Evolutionary conservation across 139 green algal species (phyloP).

Genomic region (Haematococcus lacustris): DNA sequence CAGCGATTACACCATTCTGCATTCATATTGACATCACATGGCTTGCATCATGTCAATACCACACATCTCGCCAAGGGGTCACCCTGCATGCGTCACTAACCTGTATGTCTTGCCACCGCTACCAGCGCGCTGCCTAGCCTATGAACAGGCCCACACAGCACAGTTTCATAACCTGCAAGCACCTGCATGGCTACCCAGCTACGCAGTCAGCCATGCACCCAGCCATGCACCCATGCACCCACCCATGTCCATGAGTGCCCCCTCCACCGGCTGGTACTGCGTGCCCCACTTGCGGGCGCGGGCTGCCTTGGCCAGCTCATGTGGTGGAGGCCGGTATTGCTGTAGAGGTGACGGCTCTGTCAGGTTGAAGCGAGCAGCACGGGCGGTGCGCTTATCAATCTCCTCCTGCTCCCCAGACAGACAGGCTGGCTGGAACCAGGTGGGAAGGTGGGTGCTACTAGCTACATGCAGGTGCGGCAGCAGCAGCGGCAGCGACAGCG

Average conservation of each 20-base stretch:
- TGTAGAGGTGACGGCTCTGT: neutral
- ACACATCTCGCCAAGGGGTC: neutral
- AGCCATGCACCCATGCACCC: too few relatives aligned
- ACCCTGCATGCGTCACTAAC: neutral
- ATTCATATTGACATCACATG: neutral
- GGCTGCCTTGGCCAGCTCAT: slow-evolving; percentile 38
- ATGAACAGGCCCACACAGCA: too few relatives aligned
- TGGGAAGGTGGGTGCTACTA: too few relatives aligned
- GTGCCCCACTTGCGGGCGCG: slow-evolving; percentile 62
- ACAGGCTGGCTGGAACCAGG: neutral
- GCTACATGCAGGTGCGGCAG: too few relatives aligned
- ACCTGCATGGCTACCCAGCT: neutral
- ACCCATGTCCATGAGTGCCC: slow-evolving; percentile 62
- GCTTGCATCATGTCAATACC: neutral
- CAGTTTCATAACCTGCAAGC: too few relatives aligned
- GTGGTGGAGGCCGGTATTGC: neutral
- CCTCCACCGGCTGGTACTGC: slow-evolving; percentile 40
- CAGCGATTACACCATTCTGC: too few relatives aligned
- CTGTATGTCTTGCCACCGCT: too few relatives aligned
- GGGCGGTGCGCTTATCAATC: slow-evolving; percentile 35
- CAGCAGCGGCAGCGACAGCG: too few relatives aligned
- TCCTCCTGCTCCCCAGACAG: slow-evolving; percentile 51
- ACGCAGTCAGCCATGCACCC: neutral
- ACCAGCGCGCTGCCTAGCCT: too few relatives aligned
- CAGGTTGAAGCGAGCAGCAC: slow-evolving; percentile 39